These are phyloP conservation scores for Imleria badia DNA, from an alignment of 768 basidiomycete species.

Conservation along the genomic window DNA sequence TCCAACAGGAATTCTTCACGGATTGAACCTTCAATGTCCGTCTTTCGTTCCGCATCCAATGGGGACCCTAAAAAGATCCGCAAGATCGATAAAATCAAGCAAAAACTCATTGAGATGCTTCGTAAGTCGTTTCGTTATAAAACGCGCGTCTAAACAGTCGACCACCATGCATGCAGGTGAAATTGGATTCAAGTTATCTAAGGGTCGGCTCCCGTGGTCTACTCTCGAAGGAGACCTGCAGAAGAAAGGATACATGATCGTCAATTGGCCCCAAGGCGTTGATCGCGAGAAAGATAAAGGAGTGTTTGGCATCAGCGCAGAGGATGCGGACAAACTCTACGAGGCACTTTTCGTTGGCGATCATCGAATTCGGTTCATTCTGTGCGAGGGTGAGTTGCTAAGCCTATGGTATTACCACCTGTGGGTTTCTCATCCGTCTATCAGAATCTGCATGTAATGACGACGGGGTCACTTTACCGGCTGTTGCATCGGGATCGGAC, in stretches of 20 bases:
- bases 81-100: conserved; percentile 4
- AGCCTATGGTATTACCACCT: not conserved
- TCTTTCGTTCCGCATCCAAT: not conserved
- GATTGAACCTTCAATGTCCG: not conserved
- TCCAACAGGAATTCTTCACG: not conserved
- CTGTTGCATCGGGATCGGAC: not conserved
- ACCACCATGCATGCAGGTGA: not conserved
- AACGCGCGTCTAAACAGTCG: too few species aligned
- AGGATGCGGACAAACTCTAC: conserved; percentile 5
- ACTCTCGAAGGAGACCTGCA: conserved; percentile 6
- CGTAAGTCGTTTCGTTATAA: not conserved
- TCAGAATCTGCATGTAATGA: too few species aligned
- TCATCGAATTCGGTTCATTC: not conserved
- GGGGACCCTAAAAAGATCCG: not conserved
- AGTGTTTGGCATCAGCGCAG: not conserved
- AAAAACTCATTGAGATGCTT: conserved; percentile 4
- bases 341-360: conserved; percentile 3
- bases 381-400: not conserved
- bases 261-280: conserved; percentile 8
- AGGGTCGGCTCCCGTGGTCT: conserved; percentile 9
- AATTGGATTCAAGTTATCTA: conserved; percentile 2
- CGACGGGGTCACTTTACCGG: too few species aligned
- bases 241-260: conserved; percentile 2
- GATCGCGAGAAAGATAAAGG: conserved; percentile 7
- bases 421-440: too few species aligned